These are phyloP conservation scores for Fusarium domesticum DNA, from an alignment of 2,329 filamentous ascomycete genomes.

Conservation along the genomic window DNA sequence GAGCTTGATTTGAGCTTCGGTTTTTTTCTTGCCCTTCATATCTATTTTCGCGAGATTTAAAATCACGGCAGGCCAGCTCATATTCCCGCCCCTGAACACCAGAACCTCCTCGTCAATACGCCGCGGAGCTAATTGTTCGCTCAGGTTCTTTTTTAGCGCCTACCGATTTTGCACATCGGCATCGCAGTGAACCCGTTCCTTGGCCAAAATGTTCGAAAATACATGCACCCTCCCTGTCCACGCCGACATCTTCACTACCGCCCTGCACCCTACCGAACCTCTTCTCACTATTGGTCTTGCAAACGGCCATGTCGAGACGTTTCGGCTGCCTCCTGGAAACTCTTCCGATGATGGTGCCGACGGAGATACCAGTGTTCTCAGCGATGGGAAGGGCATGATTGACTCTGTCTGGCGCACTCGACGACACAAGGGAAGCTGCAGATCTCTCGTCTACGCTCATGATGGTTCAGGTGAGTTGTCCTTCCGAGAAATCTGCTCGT, in stretches of 20 bases:
- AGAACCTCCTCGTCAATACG: neutral
- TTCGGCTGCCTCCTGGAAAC: conserved; percentile 61
- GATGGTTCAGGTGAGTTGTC: conserved; percentile 67
- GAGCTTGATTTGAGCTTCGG: neutral
- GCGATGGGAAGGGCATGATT: conserved; percentile 69
- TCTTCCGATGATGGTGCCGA: conserved; percentile 51
- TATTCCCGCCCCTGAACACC: neutral
- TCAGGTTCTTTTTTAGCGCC: neutral
- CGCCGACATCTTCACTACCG: conserved; percentile 84
- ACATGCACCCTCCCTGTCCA: conserved; percentile 84
- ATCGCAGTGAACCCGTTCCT: neutral
- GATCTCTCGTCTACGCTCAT: conserved; percentile 71
- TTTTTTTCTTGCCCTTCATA: neutral
- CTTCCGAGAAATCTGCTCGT: neutral
- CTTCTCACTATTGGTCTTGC: conserved; percentile 83
- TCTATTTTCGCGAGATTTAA: neutral
- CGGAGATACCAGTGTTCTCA: conserved; percentile 48
- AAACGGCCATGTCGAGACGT: conserved; percentile 81
- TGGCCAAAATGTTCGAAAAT: conserved; percentile 75
- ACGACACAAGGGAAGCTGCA: conserved; percentile 91
- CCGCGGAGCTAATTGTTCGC: neutral
- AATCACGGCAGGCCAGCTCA: neutral
- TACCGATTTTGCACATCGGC: too few species aligned
- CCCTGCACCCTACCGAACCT: conserved; percentile 79
- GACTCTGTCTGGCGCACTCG: conserved; percentile 82